These are phyloP conservation scores for Trypanosoma boissoni DNA, from an alignment of 208 protist genomes.

Conservation along the genomic window DNA sequence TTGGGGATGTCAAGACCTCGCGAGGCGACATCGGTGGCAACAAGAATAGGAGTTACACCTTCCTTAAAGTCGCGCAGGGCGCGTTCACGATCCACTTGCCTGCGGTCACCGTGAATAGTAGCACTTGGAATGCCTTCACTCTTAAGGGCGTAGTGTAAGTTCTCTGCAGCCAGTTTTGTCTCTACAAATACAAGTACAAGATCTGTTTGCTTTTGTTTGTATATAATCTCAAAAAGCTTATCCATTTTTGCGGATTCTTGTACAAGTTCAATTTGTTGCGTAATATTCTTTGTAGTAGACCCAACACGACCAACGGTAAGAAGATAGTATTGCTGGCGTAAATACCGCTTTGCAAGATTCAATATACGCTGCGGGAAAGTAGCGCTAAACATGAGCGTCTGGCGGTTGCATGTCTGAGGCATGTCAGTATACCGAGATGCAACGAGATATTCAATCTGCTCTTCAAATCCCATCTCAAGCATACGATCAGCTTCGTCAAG, in stretches of 20 bases:
- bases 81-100: constrained; percentile 82
- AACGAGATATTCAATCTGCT: constrained; percentile 98
- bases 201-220: constrained; percentile 68
- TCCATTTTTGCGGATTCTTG: constrained; percentile 66
- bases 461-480: constrained; percentile 99
- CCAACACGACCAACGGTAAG: constrained; percentile 97
- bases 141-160: constrained; percentile 65
- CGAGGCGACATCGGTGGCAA: constrained; percentile 98
- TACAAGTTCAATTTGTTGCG: constrained; percentile 88
- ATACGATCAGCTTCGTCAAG: constrained; percentile 99
- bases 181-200: constrained; percentile 97
- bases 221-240: constrained; percentile 74
- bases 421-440: constrained; percentile 91
- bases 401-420: constrained; percentile 89
- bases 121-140: constrained; percentile 88
- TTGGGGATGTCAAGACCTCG: constrained; percentile 98
- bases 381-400: constrained; percentile 99
- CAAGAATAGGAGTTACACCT: constrained; percentile 88
- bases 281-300: constrained; percentile 96
- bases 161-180: constrained; percentile 96
- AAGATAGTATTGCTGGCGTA: constrained; percentile 95
- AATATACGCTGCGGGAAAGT: constrained; percentile 99
- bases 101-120: constrained; percentile 95
- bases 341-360: constrained; percentile 95
- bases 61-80: constrained; percentile 89